phyloP scores from a whole-genome alignment of 2,329 filamentous ascomycete species.

The Verruconis gallopava region DNA sequence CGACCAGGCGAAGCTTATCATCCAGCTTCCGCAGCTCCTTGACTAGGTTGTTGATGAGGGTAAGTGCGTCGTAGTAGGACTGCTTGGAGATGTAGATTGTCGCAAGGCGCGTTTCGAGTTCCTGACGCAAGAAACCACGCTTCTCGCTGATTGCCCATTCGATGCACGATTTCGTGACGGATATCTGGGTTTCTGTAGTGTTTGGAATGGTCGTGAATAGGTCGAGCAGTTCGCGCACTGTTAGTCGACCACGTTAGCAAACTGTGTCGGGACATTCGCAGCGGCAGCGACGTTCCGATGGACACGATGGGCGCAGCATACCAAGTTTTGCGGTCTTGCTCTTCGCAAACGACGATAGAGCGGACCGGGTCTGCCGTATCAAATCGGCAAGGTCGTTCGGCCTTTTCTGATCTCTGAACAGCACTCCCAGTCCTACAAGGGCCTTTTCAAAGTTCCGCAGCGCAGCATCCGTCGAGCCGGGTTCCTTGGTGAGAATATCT shows the following conservation, averaged over 20 bases:
- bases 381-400: conserved; percentile 76
- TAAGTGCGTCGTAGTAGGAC: conserved; percentile 92
- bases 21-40: conserved; percentile 96
- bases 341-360: conserved; percentile 93
- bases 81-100: conserved; percentile 93
- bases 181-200: conserved; percentile 85
- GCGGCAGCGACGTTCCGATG: not conserved
- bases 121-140: conserved; percentile 91
- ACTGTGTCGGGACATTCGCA: not conserved
- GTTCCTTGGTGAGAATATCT: conserved; percentile 74
- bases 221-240: conserved; percentile 93
- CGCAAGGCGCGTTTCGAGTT: conserved; percentile 91
- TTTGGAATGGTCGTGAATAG: conserved; percentile 89
- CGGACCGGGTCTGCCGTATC: conserved; percentile 77
- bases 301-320: conserved; percentile 29
- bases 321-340: conserved; percentile 97
- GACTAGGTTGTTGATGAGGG: conserved; percentile 89
- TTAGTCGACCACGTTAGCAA: conserved; percentile 6
- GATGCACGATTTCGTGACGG: conserved; percentile 97
- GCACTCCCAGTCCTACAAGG: conserved; percentile 75
- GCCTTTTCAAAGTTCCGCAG: conserved; percentile 86
- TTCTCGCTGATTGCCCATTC: conserved; percentile 96
- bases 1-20: conserved; percentile 94
- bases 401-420: conserved; percentile 81
- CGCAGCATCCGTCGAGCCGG: conserved; percentile 72